A percentile compares a stretch with the other conserved stretches of the same genome.
phyloP scores from a whole-genome alignment of 495 filamentous ascomycete genomes.

The Clohesyomyces aquaticus region DNA sequence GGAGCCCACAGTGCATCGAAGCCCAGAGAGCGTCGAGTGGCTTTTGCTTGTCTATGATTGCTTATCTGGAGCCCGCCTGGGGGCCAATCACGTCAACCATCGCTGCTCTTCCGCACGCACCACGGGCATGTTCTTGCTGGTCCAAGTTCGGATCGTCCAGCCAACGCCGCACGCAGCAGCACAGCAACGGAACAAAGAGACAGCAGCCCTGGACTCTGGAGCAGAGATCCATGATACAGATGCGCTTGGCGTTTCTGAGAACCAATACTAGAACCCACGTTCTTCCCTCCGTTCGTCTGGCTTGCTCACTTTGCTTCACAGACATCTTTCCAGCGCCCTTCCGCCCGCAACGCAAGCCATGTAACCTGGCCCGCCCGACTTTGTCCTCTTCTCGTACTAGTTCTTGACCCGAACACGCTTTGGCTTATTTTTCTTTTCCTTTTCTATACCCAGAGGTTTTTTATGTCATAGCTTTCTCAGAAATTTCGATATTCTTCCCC shows the following conservation, averaged over 20 bases:
- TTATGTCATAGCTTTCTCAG: not conserved
- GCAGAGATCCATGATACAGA: no score
- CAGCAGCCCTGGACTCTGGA: no score
- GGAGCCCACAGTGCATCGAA: no score
- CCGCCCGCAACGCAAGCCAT: not conserved
- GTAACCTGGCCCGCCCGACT: no score
- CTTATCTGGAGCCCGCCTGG: not conserved
- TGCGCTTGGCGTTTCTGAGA: slow-evolving; percentile 6
- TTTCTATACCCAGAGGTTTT: not conserved
- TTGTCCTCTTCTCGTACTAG: not conserved
- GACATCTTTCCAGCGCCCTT: no score
- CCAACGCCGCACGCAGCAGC: not conserved
- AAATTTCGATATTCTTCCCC: not conserved
- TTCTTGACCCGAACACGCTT: not conserved
- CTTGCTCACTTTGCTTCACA: no score
- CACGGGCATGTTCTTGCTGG: no score
- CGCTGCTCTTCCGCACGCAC: not conserved
- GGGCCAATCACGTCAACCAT: not conserved
- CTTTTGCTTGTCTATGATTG: not conserved
- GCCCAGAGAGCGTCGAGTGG: no score
- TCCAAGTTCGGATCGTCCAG: not conserved
- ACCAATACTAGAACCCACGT: slow-evolving; percentile 11
- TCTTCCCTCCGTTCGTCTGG: no score
- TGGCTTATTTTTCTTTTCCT: not conserved
- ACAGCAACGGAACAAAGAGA: not conserved